These are phyloP conservation scores for Parachlorella kessleri DNA, from an alignment of 139 green algal species.

Conservation along the genomic window DNA sequence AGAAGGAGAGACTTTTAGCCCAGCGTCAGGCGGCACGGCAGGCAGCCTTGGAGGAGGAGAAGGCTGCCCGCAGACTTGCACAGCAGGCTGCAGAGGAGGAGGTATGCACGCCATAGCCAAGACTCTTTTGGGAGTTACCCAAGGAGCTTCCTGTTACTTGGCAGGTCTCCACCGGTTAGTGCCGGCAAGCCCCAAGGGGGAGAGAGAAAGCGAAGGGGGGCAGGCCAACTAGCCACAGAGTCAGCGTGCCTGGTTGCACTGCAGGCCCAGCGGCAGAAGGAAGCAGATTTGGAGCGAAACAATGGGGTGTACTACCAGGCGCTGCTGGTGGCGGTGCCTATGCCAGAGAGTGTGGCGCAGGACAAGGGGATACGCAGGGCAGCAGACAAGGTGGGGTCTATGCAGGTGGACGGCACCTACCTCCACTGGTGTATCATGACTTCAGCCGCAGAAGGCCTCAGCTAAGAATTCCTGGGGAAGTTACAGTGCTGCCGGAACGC, in stretches of 20 bases:
- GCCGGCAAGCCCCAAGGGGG: not conserved
- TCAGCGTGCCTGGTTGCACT: constrained; percentile 2
- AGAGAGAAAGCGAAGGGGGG: no score
- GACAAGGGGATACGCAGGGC: constrained; percentile 62
- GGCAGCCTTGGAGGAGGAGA: constrained; percentile 32
- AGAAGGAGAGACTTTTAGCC: constrained; percentile 25
- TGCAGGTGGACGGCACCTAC: no score
- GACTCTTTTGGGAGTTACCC: not conserved
- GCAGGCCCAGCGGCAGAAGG: constrained; percentile 41
- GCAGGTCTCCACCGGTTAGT: not conserved
- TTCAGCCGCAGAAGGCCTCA: no score
- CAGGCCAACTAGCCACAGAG: not conserved
- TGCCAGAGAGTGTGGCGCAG: constrained; percentile 24
- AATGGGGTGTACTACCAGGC: constrained; percentile 55
- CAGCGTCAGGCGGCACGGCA: constrained; percentile 22
- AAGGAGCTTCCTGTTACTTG: not conserved
- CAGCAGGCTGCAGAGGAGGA: constrained; percentile 31
- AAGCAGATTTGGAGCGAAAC: constrained; percentile 54
- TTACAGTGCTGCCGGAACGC: no score
- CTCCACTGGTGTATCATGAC: no score
- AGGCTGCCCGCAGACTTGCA: constrained; percentile 7
- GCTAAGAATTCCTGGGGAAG: no score
- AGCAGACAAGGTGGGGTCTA: constrained; percentile 72
- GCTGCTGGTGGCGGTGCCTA: constrained; percentile 51
- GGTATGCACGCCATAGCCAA: not conserved